Base-by-base conservation (phyloP, 2,329 filamentous ascomycete genomes). In the Mycosphaerelloides madeirae region DNA sequence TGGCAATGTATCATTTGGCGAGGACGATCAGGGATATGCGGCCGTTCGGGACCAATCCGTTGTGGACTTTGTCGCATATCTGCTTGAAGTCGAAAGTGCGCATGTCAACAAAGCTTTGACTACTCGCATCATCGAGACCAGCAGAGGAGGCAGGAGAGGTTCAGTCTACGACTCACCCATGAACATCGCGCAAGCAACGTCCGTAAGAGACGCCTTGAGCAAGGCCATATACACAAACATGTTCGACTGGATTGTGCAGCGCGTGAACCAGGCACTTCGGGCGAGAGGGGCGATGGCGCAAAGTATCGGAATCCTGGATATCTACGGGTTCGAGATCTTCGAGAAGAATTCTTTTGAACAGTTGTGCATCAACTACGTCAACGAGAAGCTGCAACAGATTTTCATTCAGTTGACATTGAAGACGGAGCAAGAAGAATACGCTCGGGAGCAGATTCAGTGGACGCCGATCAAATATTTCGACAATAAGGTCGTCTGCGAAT, bases 291-390 rank as follows among this genome's bases (percentile, higher is more conserved):
- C 80, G 0, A 79, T 90, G 3, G 73, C 80, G 32, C 93, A 96
- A 65, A 87, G 87, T 2, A 93, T 98, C 56, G 93, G 93, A 63
- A 97, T 98, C 63, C 77, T 98, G 55, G 93, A 98, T 76, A 98
- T 98, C 56, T 98, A 98, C 65, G 93, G 93, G 2, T 98, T 98
- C 62, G 93, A 98, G 65, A 98, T 98, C 56, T 98, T 98, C 57
- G 93, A 98, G 65, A 93, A 91, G 72, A 98, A 98, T 73, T 96
- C 87, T 54, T 98, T 98, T 61, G 93, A 98, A 67, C 93, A 98
- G 69, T 80, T 98, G 6, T 98, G 93, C 70, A 98, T 98, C 77
- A 98, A 98, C 73, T 98, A 97, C 63, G 94, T 97, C 63, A 98
- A 98, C 68, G 93, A 98, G 71, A 98, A 98, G 69, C 74, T 98